These are phyloP conservation scores for Phytophthora fragariae DNA, from an alignment of 352 stramenopile species.

Conservation along the genomic window DNA sequence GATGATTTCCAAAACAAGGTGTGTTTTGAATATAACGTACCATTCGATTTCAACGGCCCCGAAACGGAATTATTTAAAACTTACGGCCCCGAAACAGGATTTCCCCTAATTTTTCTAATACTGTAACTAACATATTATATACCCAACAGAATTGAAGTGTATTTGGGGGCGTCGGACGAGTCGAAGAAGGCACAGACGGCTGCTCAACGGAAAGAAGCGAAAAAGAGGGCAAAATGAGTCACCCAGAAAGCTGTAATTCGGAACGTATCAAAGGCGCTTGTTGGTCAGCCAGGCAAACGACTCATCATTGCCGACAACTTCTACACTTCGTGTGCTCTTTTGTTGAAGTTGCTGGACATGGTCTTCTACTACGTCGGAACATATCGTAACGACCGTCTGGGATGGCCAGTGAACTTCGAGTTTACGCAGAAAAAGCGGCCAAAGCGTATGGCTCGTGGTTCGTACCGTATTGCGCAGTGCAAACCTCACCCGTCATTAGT, in stretches of 20 bases:
- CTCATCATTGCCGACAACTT: constrained; percentile 19
- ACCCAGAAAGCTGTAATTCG: constrained; percentile 12
- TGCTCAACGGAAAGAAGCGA: neutral
- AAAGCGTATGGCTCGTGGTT: neutral
- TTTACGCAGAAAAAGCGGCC: neutral
- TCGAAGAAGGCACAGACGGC: neutral
- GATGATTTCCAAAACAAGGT: too few relatives aligned
- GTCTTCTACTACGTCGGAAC: constrained; percentile 1
- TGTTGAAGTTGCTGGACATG: neutral
- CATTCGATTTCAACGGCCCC: too few relatives aligned
- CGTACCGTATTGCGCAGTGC: constrained; percentile 1
- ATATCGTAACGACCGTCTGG: constrained; percentile 2
- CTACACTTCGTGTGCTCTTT: constrained; percentile 3
- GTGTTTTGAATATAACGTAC: too few relatives aligned
- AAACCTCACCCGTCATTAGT: neutral
- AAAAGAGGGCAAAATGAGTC: neutral
- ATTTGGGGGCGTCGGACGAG: neutral
- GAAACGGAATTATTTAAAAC: too few relatives aligned
- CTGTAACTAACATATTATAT: too few relatives aligned
- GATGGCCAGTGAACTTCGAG: neutral
- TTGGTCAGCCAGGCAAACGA: constrained; percentile 2
- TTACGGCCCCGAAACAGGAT: too few relatives aligned
- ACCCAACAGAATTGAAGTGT: constrained; percentile 21
- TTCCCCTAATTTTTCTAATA: too few relatives aligned
- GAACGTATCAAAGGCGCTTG: constrained; percentile 11